phyloP scores from a whole-genome alignment of 768 basidiomycete genomes.

The Trametes gibbosa region DNA sequence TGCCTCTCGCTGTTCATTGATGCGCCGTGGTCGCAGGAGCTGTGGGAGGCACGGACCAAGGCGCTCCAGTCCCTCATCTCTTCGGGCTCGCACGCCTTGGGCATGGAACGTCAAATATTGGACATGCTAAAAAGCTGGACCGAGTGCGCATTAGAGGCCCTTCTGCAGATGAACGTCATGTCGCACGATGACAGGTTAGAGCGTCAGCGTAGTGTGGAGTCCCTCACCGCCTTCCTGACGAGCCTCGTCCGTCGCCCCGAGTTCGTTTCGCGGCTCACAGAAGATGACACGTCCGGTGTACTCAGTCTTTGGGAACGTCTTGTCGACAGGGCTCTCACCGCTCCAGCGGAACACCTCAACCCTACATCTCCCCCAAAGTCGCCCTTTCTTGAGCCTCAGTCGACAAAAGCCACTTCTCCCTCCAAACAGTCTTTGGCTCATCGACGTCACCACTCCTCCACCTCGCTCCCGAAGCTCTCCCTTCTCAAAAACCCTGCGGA shows the following conservation, averaged over 20 bases:
- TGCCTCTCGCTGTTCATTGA: conserved; percentile 64
- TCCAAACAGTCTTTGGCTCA: conserved; percentile 37
- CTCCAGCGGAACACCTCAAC: conserved; percentile 18
- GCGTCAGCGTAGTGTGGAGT: conserved; percentile 61
- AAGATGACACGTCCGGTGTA: conserved; percentile 53
- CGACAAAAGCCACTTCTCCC: conserved; percentile 30
- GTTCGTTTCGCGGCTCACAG: conserved; percentile 58
- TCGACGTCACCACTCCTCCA: conserved; percentile 59
- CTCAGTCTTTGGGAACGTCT: conserved; percentile 59
- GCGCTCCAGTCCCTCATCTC: conserved; percentile 64
- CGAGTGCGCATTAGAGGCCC: conserved; percentile 56
- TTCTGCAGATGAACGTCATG: conserved; percentile 32
- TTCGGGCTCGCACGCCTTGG: conserved; percentile 57
- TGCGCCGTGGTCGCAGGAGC: conserved; percentile 57
- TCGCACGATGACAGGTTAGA: conserved; percentile 45
- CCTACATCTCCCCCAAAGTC: conserved; percentile 26
- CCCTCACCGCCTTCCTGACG: conserved; percentile 57
- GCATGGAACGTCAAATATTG: conserved; percentile 59
- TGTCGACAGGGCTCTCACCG: conserved; percentile 50
- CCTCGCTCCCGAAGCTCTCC: conserved; percentile 43
- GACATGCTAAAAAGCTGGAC: conserved; percentile 64
- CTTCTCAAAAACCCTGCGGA: conserved; percentile 54
- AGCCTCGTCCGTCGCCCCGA: conserved; percentile 48
- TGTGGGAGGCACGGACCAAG: conserved; percentile 70
- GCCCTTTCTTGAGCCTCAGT: conserved; percentile 29